Evolutionary conservation across 371 early-diverging fungal species (phyloP).

Genomic region (Mucor saturninus): DNA sequence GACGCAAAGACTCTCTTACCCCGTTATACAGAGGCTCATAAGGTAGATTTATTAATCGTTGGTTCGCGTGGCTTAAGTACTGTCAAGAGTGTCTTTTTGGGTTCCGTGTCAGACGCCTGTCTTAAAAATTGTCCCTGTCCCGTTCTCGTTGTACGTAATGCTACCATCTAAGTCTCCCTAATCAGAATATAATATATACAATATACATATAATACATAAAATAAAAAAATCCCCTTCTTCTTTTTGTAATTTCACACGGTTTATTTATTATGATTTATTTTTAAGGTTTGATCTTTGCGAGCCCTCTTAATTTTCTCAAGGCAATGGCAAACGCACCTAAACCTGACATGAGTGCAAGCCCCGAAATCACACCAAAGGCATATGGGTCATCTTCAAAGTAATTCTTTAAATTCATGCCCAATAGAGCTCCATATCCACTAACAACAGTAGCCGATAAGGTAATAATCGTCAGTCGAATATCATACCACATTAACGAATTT

Average conservation of each 20-base stretch:
- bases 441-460: conserved; percentile 73
- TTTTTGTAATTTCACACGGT: not conserved
- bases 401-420: conserved; percentile 90
- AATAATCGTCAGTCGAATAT: conserved; percentile 79
- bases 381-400: conserved; percentile 72
- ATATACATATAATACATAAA: not conserved
- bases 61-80: conserved; percentile 56
- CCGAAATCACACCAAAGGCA: conserved; percentile 69
- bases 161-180: conserved; percentile 38
- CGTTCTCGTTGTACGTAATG: conserved; percentile 53
- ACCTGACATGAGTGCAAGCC: conserved; percentile 55
- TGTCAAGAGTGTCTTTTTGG: conserved; percentile 55
- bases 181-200: not conserved
- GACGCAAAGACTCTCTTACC: conserved; percentile 47
- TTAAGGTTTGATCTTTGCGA: conserved; percentile 38
- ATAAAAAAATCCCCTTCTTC: conserved; percentile 1
- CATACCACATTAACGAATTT: conserved; percentile 84
- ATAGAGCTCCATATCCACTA: conserved; percentile 70
- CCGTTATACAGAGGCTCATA: conserved; percentile 44
- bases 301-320: conserved; percentile 33
- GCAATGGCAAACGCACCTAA: conserved; percentile 42
- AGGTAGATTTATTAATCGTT: conserved; percentile 53
- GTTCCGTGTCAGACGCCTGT: conserved; percentile 56
- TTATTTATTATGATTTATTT: not conserved
- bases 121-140: conserved; percentile 56